These are phyloP conservation scores for Aechmea fasciata DNA, from an alignment of 176 grass and related monocot genomes.

Conservation along the genomic window DNA sequence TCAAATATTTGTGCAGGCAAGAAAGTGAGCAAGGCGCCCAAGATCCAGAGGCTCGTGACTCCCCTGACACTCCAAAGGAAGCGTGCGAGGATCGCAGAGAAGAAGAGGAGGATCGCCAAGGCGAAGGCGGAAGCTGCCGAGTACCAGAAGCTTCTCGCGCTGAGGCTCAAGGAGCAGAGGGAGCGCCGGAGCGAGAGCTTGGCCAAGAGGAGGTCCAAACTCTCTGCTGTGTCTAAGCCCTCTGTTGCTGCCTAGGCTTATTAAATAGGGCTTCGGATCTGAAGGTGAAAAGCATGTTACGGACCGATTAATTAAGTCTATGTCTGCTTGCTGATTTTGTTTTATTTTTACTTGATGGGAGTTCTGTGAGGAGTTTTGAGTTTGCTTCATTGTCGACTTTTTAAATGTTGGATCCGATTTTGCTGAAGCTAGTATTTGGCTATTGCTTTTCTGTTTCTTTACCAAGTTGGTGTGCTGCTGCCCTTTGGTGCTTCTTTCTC, in stretches of 20 bases:
- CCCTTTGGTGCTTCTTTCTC: no score
- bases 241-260: slow-evolving; percentile 11
- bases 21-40: slow-evolving; percentile 94
- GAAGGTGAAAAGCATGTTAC: neutral
- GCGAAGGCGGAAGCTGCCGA: slow-evolving; percentile 77
- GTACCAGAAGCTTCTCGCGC: slow-evolving; percentile 89
- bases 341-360: no score
- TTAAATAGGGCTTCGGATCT: neutral
- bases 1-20: slow-evolving; percentile 44
- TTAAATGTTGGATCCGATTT: no score
- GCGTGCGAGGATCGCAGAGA: slow-evolving; percentile 67
- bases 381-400: no score
- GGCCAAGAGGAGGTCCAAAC: slow-evolving; percentile 88
- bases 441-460: no score
- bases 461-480: no score
- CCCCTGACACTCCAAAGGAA: slow-evolving; percentile 87
- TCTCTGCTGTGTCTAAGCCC: slow-evolving; percentile 53
- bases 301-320: neutral
- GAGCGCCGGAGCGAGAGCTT: slow-evolving; percentile 73
- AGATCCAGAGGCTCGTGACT: slow-evolving; percentile 92
- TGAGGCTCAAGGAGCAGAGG: slow-evolving; percentile 82
- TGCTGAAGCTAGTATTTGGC: no score
- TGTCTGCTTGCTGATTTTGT: neutral
- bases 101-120: slow-evolving; percentile 93
- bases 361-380: no score